Evolutionary conservation across 306 rosid genomes (phyloP), one percentile per base, ranked within the genome.

Genomic region (Prunus armeniaca): DNA sequence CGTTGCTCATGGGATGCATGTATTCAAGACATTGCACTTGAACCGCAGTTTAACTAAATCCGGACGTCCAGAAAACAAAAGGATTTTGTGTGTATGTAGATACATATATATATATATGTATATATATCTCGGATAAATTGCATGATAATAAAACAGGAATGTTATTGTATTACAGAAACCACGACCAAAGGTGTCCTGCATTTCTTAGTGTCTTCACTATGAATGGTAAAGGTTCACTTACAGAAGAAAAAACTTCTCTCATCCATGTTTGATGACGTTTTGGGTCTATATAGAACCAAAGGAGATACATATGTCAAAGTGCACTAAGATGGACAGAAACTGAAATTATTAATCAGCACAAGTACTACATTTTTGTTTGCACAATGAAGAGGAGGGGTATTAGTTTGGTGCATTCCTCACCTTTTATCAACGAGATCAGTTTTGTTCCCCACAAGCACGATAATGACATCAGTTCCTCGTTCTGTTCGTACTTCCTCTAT

Each of bases 401-500:
- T 71, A 57, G 18, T 46, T 32, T 25, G 18, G 61, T 60, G 41
- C 47, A 43, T 43, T 72, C 67, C 93, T 85, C 78, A 88, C 98
- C 98, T 90, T 85, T 95, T 95, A 34, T 95, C 98, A 49, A 95
- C 97, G 72, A 95, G 98, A 89, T 95, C 98, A 24, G 97, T 94
- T 87, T 94, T 91, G 96, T 94, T 91, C 73, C 98, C 98, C 24
- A 94, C 98, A 77, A 94, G 93, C 73, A 95, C 96, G 69, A 95
- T 95, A 54, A 95, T 89, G 78, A 95, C 98, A 88, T 95, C 98
- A 72, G 90, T 83, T 49, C 98, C 98, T 50, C 98, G 89, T 79
- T 95, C 98, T 56, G 91, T 87, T 5, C 96, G 93, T 27, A 95
- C 97, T 87, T 95, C 98, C 88, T 95, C 98, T 46, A 95, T 88